phyloP scores from a whole-genome alignment of 345 rosid species.

The Linum tenue region DNA sequence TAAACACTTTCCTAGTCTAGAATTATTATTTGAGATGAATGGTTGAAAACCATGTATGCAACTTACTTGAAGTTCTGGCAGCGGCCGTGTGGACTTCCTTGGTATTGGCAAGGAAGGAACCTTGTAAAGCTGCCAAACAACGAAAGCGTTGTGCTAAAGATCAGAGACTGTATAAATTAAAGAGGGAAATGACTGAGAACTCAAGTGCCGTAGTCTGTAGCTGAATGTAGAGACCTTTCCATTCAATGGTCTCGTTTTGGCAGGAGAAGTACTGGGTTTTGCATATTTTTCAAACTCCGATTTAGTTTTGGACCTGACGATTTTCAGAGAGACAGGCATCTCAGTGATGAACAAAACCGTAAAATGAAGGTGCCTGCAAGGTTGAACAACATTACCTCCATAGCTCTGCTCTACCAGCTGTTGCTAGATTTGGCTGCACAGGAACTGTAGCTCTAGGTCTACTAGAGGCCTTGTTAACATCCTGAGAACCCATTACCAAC shows the following conservation, averaged over 20 bases:
- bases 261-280: constrained; percentile 20
- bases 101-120: constrained; percentile 15
- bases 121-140: constrained; percentile 27
- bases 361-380: neutral
- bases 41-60: neutral
- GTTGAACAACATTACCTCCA: neutral
- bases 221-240: constrained; percentile 34
- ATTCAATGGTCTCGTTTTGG: constrained; percentile 37
- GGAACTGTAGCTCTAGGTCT: constrained; percentile 42
- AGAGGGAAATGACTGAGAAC: neutral
- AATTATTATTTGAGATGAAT: too few species aligned
- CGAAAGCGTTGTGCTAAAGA: constrained; percentile 6
- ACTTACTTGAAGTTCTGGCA: constrained; percentile 31
- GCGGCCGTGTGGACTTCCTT: constrained; percentile 24
- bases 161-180: neutral
- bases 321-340: neutral
- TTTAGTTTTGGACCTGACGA: constrained; percentile 33
- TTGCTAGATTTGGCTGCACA: constrained; percentile 47
- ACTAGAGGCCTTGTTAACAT: neutral
- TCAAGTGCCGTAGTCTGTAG: neutral
- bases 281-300: constrained; percentile 20
- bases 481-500: too few species aligned
- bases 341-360: neutral
- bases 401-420: constrained; percentile 53
- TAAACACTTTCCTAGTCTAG: too few species aligned